Conservation (phyloP, 176 grass and related monocot genomes). For the Ensete ventricosum region DNA sequence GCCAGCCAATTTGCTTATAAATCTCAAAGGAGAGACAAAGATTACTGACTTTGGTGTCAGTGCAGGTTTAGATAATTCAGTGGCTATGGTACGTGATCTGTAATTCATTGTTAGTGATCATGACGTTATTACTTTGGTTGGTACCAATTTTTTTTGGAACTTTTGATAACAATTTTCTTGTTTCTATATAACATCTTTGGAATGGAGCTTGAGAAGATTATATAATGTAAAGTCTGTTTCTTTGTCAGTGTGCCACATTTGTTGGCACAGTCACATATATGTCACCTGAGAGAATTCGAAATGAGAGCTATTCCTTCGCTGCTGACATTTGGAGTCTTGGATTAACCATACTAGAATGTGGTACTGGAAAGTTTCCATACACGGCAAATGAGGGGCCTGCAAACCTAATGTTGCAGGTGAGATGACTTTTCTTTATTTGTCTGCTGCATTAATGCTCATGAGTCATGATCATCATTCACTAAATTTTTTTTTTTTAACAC, state of each 20-base stretch:
- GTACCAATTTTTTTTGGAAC: constrained; percentile 5
- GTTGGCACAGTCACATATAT: constrained; percentile 95
- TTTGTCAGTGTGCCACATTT: constrained; percentile 96
- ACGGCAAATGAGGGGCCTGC: constrained; percentile 76
- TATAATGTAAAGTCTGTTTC: constrained; percentile 11
- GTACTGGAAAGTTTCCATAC: constrained; percentile 93
- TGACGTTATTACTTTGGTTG: no score
- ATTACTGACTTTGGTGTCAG: constrained; percentile 92
- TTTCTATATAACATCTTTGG: not conserved
- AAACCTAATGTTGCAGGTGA: constrained; percentile 93
- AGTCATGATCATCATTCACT: not conserved
- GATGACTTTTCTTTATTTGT: not conserved
- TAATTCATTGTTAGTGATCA: not conserved
- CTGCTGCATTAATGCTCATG: not conserved
- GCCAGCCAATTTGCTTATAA: constrained; percentile 92
- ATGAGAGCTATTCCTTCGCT: constrained; percentile 76
- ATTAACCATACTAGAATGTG: constrained; percentile 82
- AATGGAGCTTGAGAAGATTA: not conserved
- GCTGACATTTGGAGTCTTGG: constrained; percentile 99
- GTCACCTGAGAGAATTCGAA: constrained; percentile 98
- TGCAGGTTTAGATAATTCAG: constrained; percentile 83
- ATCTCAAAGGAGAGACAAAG: constrained; percentile 77
- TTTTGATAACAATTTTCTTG: constrained; percentile 8
- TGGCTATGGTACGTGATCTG: constrained; percentile 85
- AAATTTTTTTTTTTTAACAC: not conserved